Evolutionary conservation across 2,329 filamentous ascomycete species (phyloP).

Genomic region (Apiospora koreana): DNA sequence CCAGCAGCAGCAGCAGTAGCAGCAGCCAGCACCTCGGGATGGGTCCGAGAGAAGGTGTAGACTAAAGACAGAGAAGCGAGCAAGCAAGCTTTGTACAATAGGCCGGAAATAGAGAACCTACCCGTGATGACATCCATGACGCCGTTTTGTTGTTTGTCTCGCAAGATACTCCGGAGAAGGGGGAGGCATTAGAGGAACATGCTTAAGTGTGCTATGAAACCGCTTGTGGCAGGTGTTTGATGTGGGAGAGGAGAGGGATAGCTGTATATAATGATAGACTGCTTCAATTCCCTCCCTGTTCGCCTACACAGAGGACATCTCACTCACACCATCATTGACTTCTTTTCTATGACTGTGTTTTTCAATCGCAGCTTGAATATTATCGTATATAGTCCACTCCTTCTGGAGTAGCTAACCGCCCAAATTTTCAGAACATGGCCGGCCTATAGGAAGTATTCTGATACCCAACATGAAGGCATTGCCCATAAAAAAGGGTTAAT

Average conservation of each 20-base stretch:
- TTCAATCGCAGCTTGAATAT: not conserved
- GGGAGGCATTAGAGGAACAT: not conserved
- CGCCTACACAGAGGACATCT: not conserved
- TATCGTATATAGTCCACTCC: no score
- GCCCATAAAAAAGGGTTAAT: no score
- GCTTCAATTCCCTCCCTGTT: not conserved
- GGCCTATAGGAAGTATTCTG: no score
- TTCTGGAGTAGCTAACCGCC: no score
- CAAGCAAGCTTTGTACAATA: slow-evolving; percentile 12
- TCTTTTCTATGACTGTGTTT: not conserved
- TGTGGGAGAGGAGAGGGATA: not conserved
- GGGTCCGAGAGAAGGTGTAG: slow-evolving; percentile 6
- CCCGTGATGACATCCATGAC: slow-evolving; percentile 1
- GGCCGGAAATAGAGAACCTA: slow-evolving; percentile 9
- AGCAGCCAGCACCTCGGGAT: slow-evolving; percentile 2
- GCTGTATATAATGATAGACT: not conserved
- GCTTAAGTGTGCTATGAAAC: not conserved
- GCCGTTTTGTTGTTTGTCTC: not conserved
- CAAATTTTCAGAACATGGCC: no score
- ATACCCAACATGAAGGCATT: not conserved
- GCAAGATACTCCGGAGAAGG: not conserved
- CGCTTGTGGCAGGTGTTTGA: not conserved
- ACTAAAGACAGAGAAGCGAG: slow-evolving; percentile 10
- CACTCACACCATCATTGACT: not conserved
- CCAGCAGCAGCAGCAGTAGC: not conserved